Conservation (phyloP, 805 yeast species). For the Monosporozyma solicola region DNA sequence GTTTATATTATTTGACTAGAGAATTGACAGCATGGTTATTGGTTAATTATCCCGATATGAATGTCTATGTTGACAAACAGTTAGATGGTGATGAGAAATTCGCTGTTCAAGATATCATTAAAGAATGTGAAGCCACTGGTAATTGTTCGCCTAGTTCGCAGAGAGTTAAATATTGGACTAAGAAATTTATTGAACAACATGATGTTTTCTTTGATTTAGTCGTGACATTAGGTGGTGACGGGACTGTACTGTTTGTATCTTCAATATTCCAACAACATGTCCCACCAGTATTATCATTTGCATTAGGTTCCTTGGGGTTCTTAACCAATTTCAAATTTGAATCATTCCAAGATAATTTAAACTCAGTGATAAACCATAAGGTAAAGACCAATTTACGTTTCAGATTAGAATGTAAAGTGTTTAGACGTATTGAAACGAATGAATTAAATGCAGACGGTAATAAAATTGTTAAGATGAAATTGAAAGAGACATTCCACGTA, state of each 20-base stretch:
- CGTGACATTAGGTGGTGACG: slow-evolving; percentile 92
- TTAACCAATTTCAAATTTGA: slow-evolving; percentile 79
- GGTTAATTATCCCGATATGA: slow-evolving; percentile 30
- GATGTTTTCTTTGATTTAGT: slow-evolving; percentile 59
- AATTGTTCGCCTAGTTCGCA: slow-evolving; percentile 31
- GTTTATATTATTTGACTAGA: slow-evolving; percentile 63
- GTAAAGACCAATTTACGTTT: slow-evolving; percentile 72
- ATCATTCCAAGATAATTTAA: slow-evolving; percentile 52
- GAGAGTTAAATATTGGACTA: slow-evolving; percentile 57
- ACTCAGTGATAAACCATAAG: slow-evolving; percentile 55
- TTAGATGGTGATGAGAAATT: slow-evolving; percentile 56
- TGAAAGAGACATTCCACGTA: slow-evolving; percentile 58
- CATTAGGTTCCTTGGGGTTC: slow-evolving; percentile 88
- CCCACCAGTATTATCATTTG: slow-evolving; percentile 86
- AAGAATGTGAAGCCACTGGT: slow-evolving; percentile 19
- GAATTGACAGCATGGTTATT: slow-evolving; percentile 76
- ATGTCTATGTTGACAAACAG: slow-evolving; percentile 67
- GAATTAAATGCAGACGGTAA: slow-evolving; percentile 32
- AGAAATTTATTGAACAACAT: slow-evolving; percentile 38
- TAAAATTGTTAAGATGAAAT: slow-evolving; percentile 24
- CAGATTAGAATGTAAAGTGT: slow-evolving; percentile 79
- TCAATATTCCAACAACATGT: slow-evolving; percentile 75
- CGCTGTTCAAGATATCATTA: slow-evolving; percentile 43
- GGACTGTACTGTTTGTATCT: slow-evolving; percentile 85
- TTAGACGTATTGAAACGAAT: slow-evolving; percentile 31